Base-by-base conservation (phyloP, 306 rosid genomes). In the Erythrophleum fordii region DNA sequence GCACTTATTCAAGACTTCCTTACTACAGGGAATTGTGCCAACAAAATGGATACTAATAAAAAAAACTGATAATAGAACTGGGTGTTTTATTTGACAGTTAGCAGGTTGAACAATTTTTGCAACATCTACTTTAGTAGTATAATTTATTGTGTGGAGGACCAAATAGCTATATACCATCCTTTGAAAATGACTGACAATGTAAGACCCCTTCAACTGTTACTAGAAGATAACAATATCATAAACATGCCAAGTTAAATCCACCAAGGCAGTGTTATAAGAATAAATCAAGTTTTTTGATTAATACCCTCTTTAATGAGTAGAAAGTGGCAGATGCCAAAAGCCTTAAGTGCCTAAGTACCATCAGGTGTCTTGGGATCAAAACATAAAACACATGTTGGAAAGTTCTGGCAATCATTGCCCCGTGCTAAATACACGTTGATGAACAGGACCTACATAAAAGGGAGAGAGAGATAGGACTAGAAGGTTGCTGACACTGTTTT, bases 401-500 rank as follows among this genome's bases (percentile, higher is more conserved):
- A 55, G 31, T 53, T 8, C 8, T 53, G 60, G 28, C 25, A 25
- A 8, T 20, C 26, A 7, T 22, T n/a, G 77, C 48, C 55, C 20
- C 17, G 55, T 48, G 20, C 55, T 56, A 76, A 46, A 64, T 46
- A 46, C 51, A 68, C 34, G 62, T 5, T 23, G 72, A 34, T 8
- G 37, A 59, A 75, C 65, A 69, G 64, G 56, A 76, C 73, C 69
- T 4, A 69, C 69, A 77, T 22, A 34, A 76, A 2, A 9, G 45
- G 31, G 53, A 49, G 77, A 49, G 18, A 23, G 41, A n/a, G 14
- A 11, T 68, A 13, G 14, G 11, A 23, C 69, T 8, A 20, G 34
- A 74, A 67, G 52, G 25, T 74, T 44, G 37, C 75, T 26, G 23
- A 58, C 29, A 73, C 82, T 17, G 64, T 49, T 73, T 67, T 58